Percentiles rank a stretch among this genome's conserved stretches.
Evolutionary conservation across 2,329 filamentous ascomycete genomes (phyloP).

Genomic region (Lecanicillium sp.): DNA sequence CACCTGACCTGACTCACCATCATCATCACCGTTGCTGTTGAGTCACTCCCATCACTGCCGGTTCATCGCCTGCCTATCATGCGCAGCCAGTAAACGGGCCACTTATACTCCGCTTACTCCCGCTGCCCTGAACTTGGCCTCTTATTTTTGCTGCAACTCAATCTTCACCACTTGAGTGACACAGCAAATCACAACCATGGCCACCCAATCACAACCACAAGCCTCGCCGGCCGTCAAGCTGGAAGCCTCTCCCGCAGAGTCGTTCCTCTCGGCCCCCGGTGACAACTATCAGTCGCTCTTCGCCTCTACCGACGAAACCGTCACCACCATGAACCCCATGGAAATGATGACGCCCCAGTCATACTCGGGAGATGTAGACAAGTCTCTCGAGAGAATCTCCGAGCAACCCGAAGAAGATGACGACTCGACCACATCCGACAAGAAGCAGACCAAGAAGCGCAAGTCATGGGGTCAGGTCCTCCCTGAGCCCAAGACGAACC

Average conservation of each 20-base stretch:
- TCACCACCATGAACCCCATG: constrained; percentile 33
- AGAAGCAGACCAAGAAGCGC: constrained; percentile 82
- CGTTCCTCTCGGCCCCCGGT: constrained; percentile 42
- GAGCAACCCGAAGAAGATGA: constrained; percentile 11
- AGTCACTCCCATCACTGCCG: constrained; percentile 7
- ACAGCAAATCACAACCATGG: constrained; percentile 9
- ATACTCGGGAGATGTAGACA: constrained; percentile 20
- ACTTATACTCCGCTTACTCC: background rate
- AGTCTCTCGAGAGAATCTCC: constrained; percentile 16
- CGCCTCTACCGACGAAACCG: constrained; percentile 18
- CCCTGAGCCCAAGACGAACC: constrained; percentile 91
- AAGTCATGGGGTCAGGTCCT: constrained; percentile 99
- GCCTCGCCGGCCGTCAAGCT: constrained; percentile 40
- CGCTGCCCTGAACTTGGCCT: constrained; percentile 14
- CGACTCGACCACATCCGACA: constrained; percentile 33
- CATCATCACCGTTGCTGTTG: constrained; percentile 4
- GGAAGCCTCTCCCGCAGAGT: constrained; percentile 47
- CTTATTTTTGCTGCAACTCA: constrained; percentile 2
- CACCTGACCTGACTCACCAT: constrained; percentile 15
- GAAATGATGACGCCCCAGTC: constrained; percentile 44
- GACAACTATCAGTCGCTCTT: constrained; percentile 45
- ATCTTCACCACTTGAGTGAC: constrained; percentile 10
- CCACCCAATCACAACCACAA: constrained; percentile 18
- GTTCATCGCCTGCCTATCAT: constrained; percentile 10
- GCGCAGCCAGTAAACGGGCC: constrained; percentile 6